phyloP scores from a whole-genome alignment of 108 stramenopile genomes.

The Fragilaria radians region DNA sequence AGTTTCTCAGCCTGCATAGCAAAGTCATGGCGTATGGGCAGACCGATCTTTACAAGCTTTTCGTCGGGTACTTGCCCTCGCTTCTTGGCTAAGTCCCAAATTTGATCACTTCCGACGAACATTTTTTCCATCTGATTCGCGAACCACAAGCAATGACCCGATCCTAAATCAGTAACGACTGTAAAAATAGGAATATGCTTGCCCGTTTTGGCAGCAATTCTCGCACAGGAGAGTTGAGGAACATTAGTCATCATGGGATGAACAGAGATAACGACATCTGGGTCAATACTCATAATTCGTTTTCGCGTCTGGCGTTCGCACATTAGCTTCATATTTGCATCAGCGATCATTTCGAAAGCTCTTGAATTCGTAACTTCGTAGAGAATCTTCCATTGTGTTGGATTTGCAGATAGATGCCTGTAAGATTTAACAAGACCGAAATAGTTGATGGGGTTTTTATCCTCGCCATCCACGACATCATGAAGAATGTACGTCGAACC shows the following conservation, averaged over 20 bases:
- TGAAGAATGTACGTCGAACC: constrained; percentile 68
- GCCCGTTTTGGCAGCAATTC: constrained; percentile 74
- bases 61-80: constrained; percentile 73
- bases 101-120: constrained; percentile 81
- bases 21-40: constrained; percentile 93
- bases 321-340: constrained; percentile 69
- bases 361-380: constrained; percentile 67
- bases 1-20: constrained; percentile 56
- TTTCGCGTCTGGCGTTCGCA: constrained; percentile 69
- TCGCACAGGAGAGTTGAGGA: constrained; percentile 74
- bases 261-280: constrained; percentile 12
- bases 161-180: constrained; percentile 94
- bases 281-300: constrained; percentile 38
- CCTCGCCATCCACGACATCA: constrained; percentile 51
- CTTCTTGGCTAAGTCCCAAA: constrained; percentile 60
- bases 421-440: constrained; percentile 55
- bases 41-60: constrained; percentile 81
- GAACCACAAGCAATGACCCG: constrained; percentile 93
- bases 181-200: constrained; percentile 86
- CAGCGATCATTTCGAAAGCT: constrained; percentile 64
- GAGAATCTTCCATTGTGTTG: constrained; percentile 78
- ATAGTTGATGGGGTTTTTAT: constrained; percentile 68
- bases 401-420: constrained; percentile 73
- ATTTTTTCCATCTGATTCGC: constrained; percentile 82
- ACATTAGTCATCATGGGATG: constrained; percentile 83